phyloP scores from a whole-genome alignment of 1,284 basidiomycete species.

The Puccinia novopanici region DNA sequence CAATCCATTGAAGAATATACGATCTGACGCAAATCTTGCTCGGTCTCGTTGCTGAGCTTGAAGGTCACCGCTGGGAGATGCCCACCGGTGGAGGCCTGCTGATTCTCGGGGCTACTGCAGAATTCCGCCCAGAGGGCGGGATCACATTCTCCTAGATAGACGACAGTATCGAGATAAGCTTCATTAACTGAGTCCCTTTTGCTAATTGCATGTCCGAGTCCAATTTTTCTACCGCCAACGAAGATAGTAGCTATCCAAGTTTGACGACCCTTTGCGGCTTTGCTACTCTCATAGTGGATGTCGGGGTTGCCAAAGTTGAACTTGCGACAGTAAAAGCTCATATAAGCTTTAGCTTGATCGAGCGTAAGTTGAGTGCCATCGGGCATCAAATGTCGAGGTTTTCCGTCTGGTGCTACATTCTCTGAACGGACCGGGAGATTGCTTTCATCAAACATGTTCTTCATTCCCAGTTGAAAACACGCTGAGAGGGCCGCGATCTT shows the following conservation, averaged over 20 bases:
- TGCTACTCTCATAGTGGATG: slow-evolving; percentile 64
- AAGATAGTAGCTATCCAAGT: slow-evolving; percentile 80
- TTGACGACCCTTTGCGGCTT: slow-evolving; percentile 55
- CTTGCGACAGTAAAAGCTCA: slow-evolving; percentile 88
- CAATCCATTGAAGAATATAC: slow-evolving; percentile 70
- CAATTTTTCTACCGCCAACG: slow-evolving; percentile 77
- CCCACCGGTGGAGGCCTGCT: slow-evolving; percentile 61
- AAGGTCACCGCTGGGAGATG: slow-evolving; percentile 74
- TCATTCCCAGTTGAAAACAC: slow-evolving; percentile 69
- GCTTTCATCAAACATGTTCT: slow-evolving; percentile 62
- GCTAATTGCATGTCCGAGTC: slow-evolving; percentile 69
- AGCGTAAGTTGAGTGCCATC: slow-evolving; percentile 71
- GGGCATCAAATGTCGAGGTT: slow-evolving; percentile 62
- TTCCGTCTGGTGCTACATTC: not conserved
- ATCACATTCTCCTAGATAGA: slow-evolving; percentile 83
- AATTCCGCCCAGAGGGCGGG: slow-evolving; percentile 76
- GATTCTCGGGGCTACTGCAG: slow-evolving; percentile 54
- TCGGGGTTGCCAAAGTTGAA: slow-evolving; percentile 81
- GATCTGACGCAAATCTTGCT: slow-evolving; percentile 73
- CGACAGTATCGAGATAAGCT: slow-evolving; percentile 83
- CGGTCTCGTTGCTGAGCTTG: slow-evolving; percentile 69
- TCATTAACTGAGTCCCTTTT: slow-evolving; percentile 77
- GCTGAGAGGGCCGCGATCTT: slow-evolving; percentile 74
- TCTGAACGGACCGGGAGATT: slow-evolving; percentile 53
- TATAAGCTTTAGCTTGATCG: slow-evolving; percentile 81